Base-by-base conservation (phyloP, 164 flowering plant species). In the Magnolia kwangsiensis region DNA sequence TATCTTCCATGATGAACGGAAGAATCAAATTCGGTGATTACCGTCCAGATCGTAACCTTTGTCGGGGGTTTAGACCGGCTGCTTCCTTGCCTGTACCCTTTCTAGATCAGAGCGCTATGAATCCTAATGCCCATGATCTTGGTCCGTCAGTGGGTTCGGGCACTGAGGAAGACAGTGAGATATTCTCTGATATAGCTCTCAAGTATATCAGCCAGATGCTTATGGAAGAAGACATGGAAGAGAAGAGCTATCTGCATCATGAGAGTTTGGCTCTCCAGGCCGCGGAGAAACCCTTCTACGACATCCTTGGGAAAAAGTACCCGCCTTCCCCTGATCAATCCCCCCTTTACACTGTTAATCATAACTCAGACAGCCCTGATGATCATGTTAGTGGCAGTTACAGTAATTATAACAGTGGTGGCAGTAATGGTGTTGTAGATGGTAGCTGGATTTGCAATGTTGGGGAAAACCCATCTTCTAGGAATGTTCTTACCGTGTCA, bases 191-290 rank as follows among this genome's bases (percentile, higher is more conserved):
- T 83, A 82, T 81, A 4, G 85, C 90, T 63, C 85, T 93, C 80
- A 82, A 82, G 8, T 93, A 87, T 82, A 92, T 95, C 72, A 90
- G 77, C 78, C 85, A 89, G 86, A 89, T 93, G 78, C 95, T 95
- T 31, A 91, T 93, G 98, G 97, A 95, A 76, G 99, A 95, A 82
- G 96, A 93, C 72, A 87, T 91, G 85, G 99, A 90, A 64, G 98
- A 90, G 20, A 87, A 90, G 83, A 80, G 83, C 13, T 88, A 88
- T 71, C 87, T 88, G 92, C 88, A 88, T 10, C 97, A 92, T 76
- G 95, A 93, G 58, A 89, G 93, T n/a, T 85, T 86, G 72, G 95
- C 90, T 69, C 90, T 93, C 77, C 93, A 89, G 79, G 95, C 90
- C 8, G 91, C 91, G 7, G 98, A 90, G 83, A 92, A 86, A 76